Evolutionary conservation across 2,329 filamentous ascomycete species (phyloP).

Genomic region (Colletotrichum sp.): DNA sequence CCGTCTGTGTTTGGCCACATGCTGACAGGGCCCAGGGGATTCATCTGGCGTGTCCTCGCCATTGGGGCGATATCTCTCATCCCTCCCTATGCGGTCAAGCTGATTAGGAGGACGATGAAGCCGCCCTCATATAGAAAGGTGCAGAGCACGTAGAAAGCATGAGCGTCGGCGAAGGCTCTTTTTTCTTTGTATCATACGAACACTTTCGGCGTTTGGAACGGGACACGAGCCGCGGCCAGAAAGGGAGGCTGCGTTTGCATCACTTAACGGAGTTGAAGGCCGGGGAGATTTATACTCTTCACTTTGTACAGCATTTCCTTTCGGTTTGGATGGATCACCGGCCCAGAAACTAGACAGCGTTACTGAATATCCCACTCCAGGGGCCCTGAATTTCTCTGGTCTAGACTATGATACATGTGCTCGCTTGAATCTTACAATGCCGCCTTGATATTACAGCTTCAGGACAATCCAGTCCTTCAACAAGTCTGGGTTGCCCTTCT

Average conservation of each 20-base stretch:
- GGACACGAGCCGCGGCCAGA: not conserved
- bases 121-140: slow-evolving; percentile 97
- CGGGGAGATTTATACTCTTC: not conserved
- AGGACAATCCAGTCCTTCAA: slow-evolving; percentile 55
- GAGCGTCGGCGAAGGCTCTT: not conserved
- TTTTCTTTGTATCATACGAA: not conserved
- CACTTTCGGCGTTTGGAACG: not conserved
- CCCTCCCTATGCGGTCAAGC: slow-evolving; percentile 86
- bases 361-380: not conserved
- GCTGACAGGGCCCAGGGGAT: slow-evolving; percentile 60
- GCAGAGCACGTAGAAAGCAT: slow-evolving; percentile 60
- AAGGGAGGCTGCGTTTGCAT: slow-evolving; percentile 13
- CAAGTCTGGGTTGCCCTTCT: slow-evolving; percentile 44
- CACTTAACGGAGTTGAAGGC: slow-evolving; percentile 9
- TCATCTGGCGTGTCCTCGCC: slow-evolving; percentile 85
- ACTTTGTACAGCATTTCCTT: slow-evolving; percentile 12
- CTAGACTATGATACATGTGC: not conserved
- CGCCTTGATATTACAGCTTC: slow-evolving; percentile 46
- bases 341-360: slow-evolving; percentile 22
- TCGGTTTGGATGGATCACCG: not conserved
- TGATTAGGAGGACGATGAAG: slow-evolving; percentile 83
- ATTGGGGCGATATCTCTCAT: slow-evolving; percentile 82
- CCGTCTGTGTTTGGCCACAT: not conserved
- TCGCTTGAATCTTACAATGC: not conserved
- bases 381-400: not conserved